Evolutionary conservation across 192 early-diverging fungal genomes (phyloP), one percentile per base, ranked within the genome.

Genomic region (Entophlyctis luteolus): DNA sequence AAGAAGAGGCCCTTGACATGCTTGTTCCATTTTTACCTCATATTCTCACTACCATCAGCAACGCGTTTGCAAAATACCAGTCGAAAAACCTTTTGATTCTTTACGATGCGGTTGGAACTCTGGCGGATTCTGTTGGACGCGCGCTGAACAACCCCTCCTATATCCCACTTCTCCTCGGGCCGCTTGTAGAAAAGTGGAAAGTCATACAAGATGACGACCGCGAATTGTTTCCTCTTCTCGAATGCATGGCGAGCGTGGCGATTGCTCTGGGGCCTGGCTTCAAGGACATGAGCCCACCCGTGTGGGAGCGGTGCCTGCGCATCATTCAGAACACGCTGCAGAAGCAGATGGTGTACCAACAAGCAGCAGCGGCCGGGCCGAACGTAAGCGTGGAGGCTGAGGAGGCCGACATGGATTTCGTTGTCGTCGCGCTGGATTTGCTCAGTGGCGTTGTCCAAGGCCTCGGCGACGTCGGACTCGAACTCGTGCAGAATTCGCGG

Each of bases 71-170:
- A 33, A 91, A 89, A 57, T 99, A 99, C 81, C 92, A 98, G 83
- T 81, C 91, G 60, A 95, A 94, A 81, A 99, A 99, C 74, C 76
- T 95, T 65, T 77, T 98, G 36, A 91, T 96, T 59, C 81, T 99
- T 48, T 99, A 98, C 75, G 96, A 99, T 65, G 95, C 93, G 1
- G 85, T 99, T 14, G 95, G 94, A 36, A 99, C 96, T 20, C 82
- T 99, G 39, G 96, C 96, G 16, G 96, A 98, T 67, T 83, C 90
- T 10, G 94, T 98, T 16, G 92, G 90, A 0, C 58, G 72, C 20
- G 89, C 87, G 50, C 86, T 99, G 38, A 91, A 88, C 78, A 86
- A 87, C 54, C 89, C 86, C 55, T 74, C 88, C 46, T 93, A 84
- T 65, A 90, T 95, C 38, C 81, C 94, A 38, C 62, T 91, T 22